These are phyloP conservation scores for Schizophyllum commune DNA, from an alignment of 1,284 basidiomycete species.

Conservation along the genomic window DNA sequence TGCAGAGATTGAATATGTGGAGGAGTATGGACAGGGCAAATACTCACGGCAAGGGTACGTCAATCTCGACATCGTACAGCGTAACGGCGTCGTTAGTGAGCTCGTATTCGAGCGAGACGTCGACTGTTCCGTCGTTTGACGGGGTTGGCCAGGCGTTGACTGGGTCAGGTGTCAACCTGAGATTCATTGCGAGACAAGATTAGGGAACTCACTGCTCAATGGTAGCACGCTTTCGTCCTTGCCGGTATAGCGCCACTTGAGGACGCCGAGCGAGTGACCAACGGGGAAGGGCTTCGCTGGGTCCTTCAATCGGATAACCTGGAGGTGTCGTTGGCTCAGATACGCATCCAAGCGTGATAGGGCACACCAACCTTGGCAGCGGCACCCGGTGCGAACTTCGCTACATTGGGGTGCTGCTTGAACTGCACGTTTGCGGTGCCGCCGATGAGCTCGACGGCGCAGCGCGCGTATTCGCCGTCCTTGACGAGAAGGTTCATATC, in stretches of 20 bases:
- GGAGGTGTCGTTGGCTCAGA: constrained; percentile 29
- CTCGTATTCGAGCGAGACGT: constrained; percentile 96
- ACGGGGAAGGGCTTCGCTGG: constrained; percentile 80
- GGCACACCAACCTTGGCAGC: constrained; percentile 13
- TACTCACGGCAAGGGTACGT: constrained; percentile 84
- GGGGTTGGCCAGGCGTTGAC: constrained; percentile 97
- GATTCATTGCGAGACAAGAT: no score
- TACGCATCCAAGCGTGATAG: neutral
- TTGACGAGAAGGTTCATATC: constrained; percentile 89
- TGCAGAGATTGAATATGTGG: neutral
- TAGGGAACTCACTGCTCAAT: constrained; percentile 65
- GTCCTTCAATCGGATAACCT: constrained; percentile 80
- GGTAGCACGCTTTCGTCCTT: constrained; percentile 92
- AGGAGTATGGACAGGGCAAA: constrained; percentile 14
- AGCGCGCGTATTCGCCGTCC: constrained; percentile 69
- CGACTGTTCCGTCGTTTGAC: constrained; percentile 82
- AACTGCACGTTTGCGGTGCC: constrained; percentile 57
- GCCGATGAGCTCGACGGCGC: constrained; percentile 54
- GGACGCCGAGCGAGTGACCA: constrained; percentile 77
- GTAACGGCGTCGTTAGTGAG: constrained; percentile 79
- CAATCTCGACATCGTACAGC: constrained; percentile 81
- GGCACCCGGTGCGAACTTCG: constrained; percentile 71
- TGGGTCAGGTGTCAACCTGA: constrained; percentile 18
- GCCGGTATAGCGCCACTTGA: constrained; percentile 89
- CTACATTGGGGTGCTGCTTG: constrained; percentile 95